Percentiles rank a stretch among this genome's conserved stretches.
phyloP scores from a whole-genome alignment of 768 basidiomycete species.

The Tricholoma matsutake region DNA sequence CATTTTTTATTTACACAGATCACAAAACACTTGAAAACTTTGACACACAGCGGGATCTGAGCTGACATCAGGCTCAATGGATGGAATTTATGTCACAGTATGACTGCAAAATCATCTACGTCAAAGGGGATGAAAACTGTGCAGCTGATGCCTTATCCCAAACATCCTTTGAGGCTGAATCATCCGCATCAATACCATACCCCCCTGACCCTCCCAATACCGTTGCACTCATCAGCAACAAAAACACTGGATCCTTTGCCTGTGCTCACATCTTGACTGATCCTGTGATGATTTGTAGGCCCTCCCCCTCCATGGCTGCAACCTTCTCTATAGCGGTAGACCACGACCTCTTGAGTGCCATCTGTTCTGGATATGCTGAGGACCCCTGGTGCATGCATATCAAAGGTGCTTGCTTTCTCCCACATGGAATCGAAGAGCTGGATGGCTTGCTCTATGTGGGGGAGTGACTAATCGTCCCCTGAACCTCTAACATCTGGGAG shows the following conservation, averaged over 20 bases:
- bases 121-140: conserved; percentile 31
- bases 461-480: conserved; percentile 24
- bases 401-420: neutral
- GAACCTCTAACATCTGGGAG: conserved; percentile 33
- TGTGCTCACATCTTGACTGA: no score
- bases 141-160: conserved; percentile 33
- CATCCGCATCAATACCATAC: no score
- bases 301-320: neutral
- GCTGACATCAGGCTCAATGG: conserved; percentile 28
- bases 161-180: neutral
- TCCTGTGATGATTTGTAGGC: no score
- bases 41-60: conserved; percentile 25
- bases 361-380: neutral
- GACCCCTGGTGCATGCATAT: conserved; percentile 1
- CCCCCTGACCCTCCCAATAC: no score
- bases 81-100: conserved; percentile 32
- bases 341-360: neutral
- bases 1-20: conserved; percentile 19
- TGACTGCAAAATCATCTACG: conserved; percentile 30
- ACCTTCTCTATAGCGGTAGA: neutral
- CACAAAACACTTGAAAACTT: no score
- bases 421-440: no score
- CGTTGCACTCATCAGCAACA: no score
- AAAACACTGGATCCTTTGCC: no score
- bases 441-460: conserved; percentile 9